phyloP scores from a whole-genome alignment of 2,329 filamentous ascomycete species.

The Curvularia verruculosa region DNA sequence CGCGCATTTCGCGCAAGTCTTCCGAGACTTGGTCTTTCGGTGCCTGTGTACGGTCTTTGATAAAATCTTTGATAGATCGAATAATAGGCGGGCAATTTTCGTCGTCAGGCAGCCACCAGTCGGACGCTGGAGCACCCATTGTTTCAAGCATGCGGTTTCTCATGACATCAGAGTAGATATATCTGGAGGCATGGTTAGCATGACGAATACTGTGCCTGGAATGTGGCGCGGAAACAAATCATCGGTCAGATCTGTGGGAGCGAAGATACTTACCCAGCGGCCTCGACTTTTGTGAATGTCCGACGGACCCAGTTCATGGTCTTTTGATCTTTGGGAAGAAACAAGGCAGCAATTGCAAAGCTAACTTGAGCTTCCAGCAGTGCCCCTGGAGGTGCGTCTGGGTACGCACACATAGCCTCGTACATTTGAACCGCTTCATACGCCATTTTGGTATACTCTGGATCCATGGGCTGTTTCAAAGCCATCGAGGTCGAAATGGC shows the following conservation, averaged over 20 bases:
- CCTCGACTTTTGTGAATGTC: constrained; percentile 80
- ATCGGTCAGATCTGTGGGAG: neutral
- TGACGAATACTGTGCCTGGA: neutral
- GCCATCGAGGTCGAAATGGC: constrained; percentile 71
- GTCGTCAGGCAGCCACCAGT: constrained; percentile 90
- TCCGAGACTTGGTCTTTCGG: constrained; percentile 61
- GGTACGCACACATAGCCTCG: constrained; percentile 76
- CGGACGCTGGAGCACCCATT: constrained; percentile 73
- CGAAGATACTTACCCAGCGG: constrained; percentile 68
- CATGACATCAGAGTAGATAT: constrained; percentile 78
- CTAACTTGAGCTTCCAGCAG: constrained; percentile 76
- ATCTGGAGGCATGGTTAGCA: constrained; percentile 60
- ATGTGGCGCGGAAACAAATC: neutral
- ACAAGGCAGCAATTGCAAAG: constrained; percentile 76
- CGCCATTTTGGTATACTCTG: constrained; percentile 67
- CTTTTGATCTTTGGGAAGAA: constrained; percentile 74
- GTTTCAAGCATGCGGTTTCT: constrained; percentile 76
- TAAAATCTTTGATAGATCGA: constrained; percentile 78
- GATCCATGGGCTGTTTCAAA: constrained; percentile 56
- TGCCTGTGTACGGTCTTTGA: constrained; percentile 71
- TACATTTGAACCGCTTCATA: constrained; percentile 77
- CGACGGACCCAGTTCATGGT: constrained; percentile 80
- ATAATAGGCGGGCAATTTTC: constrained; percentile 77
- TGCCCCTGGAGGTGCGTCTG: constrained; percentile 70
- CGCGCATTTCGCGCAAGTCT: constrained; percentile 75